phyloP scores from a whole-genome alignment of 768 basidiomycete species.

The Exsudoporus frostii region DNA sequence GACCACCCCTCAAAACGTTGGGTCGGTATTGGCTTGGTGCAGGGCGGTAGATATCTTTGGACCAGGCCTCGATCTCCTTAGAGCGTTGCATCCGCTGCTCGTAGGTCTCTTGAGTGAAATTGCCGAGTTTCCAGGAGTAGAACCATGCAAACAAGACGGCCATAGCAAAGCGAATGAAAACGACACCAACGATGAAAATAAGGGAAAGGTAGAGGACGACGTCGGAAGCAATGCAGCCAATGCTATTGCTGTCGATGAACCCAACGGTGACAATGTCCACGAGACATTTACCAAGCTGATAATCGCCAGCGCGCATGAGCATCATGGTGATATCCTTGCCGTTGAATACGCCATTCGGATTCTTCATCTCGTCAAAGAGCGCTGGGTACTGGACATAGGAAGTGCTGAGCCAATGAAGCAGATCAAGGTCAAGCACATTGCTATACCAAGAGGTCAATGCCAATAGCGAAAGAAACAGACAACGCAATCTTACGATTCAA shows the following conservation, averaged over 20 bases:
- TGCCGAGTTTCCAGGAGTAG: conserved; percentile 90
- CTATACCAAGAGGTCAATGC: conserved; percentile 39
- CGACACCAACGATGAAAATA: conserved; percentile 96
- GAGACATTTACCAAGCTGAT: conserved; percentile 72
- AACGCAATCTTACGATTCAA: conserved; percentile 70
- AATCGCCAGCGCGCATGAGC: conserved; percentile 69
- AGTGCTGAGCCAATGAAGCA: conserved; percentile 81
- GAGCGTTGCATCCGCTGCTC: conserved; percentile 88
- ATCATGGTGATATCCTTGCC: conserved; percentile 87
- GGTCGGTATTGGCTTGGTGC: conserved; percentile 91
- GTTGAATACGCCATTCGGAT: conserved; percentile 67
- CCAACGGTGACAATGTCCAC: conserved; percentile 85
- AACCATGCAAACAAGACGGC: conserved; percentile 98
- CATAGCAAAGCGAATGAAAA: conserved; percentile 92
- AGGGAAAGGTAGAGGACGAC: conserved; percentile 95
- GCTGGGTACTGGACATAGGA: conserved; percentile 80
- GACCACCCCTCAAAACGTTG: conserved; percentile 75
- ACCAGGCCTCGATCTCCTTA: conserved; percentile 93
- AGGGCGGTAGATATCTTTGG: conserved; percentile 90
- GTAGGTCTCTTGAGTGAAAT: conserved; percentile 90
- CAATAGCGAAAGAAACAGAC: neutral
- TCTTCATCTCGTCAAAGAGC: conserved; percentile 76
- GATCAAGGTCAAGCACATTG: conserved; percentile 82
- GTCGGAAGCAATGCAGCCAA: conserved; percentile 93
- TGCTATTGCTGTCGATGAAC: conserved; percentile 90